phyloP scores from a whole-genome alignment of 2,329 filamentous ascomycete species.

The Fusarium lyarnte region DNA sequence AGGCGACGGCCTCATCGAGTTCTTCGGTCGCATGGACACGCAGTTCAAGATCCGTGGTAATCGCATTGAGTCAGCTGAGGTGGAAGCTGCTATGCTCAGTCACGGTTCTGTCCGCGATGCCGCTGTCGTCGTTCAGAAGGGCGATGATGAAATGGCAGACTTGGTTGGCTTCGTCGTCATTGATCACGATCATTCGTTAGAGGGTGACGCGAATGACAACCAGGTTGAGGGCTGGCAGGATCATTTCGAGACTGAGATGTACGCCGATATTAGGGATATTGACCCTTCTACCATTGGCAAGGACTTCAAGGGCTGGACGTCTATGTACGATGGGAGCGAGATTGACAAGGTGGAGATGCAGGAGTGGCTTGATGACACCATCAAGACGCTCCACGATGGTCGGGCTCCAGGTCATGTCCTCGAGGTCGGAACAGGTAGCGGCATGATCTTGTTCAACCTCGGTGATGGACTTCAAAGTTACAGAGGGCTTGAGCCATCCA shows the following conservation, averaged over 20 bases:
- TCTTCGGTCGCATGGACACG: neutral
- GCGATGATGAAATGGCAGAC: neutral
- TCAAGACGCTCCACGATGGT: conserved; percentile 30
- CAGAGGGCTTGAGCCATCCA: conserved; percentile 43
- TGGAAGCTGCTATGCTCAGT: neutral
- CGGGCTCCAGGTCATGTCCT: conserved; percentile 28
- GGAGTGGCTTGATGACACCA: conserved; percentile 47
- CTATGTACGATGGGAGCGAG: neutral
- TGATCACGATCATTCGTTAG: neutral
- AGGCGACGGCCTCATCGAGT: conserved; percentile 30
- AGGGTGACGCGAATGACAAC: neutral
- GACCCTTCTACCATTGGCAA: neutral
- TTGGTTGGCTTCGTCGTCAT: neutral
- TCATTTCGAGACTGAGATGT: neutral
- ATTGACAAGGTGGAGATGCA: conserved; percentile 34
- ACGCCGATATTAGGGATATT: neutral
- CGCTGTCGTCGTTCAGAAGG: neutral
- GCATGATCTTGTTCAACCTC: conserved; percentile 48
- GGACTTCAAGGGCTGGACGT: neutral
- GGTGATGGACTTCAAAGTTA: conserved; percentile 32
- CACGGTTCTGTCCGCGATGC: neutral
- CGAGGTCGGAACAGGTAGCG: conserved; percentile 45
- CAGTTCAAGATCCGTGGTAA: neutral
- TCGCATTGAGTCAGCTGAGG: neutral
- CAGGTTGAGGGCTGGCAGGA: neutral